These are phyloP conservation scores for Pistacia vera DNA, from an alignment of 345 rosid species.

Conservation along the genomic window DNA sequence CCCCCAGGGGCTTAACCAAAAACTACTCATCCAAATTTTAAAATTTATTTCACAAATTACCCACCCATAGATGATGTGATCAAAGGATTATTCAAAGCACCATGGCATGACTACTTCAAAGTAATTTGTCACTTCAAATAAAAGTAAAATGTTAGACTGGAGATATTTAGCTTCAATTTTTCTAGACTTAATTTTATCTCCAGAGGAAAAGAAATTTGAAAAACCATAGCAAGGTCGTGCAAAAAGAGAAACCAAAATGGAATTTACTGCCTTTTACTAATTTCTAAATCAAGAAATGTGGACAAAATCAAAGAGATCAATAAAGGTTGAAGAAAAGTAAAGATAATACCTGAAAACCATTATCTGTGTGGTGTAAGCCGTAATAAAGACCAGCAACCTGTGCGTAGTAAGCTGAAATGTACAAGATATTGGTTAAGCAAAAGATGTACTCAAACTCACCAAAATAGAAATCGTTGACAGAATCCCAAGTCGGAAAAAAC, in stretches of 20 bases:
- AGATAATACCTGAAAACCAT: constrained; percentile 73
- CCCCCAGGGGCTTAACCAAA: neutral
- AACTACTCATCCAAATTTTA: neutral
- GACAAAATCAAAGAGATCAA: neutral
- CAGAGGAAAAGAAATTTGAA: neutral
- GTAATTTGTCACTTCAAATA: neutral
- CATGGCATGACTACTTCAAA: neutral
- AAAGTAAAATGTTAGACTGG: neutral
- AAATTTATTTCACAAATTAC: neutral
- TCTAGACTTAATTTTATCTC: neutral
- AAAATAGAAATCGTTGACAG: neutral
- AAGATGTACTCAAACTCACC: neutral
- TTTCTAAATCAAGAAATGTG: neutral
- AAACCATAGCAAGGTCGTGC: neutral
- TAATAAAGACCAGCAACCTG: constrained; percentile 89
- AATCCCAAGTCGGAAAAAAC: neutral
- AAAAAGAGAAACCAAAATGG: neutral
- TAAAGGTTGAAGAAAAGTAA: neutral
- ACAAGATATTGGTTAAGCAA: constrained; percentile 16
- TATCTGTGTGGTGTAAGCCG: constrained; percentile 44
- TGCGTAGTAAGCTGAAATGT: constrained; percentile 85
- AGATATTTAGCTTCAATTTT: neutral
- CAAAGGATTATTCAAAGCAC: neutral
- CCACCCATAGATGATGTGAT: neutral
- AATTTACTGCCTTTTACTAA: neutral